Base-by-base conservation (phyloP, 768 basidiomycete species). In the Boletus rubescentipes region DNA sequence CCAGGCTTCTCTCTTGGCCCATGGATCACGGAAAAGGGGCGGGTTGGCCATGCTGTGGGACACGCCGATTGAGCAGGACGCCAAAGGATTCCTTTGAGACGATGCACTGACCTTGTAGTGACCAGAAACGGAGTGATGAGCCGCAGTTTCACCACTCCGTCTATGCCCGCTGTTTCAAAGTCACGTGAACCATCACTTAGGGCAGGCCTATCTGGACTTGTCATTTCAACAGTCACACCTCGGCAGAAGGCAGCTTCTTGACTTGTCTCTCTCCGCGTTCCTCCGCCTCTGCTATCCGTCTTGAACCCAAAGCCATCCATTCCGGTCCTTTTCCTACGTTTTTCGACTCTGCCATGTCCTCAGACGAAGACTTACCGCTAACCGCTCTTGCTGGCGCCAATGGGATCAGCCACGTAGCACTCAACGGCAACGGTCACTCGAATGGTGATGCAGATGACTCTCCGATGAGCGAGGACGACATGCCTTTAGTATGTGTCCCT, bases 1-100 rank as follows among this genome's bases (percentile, higher is more conserved):
- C 93, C 93, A 97, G 36, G 92, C 91, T 62, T 97, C 93, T 57
- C 85, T 77, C 74, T 89, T 93, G 20, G 91, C 91, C 94, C 94
- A 97, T 46, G 93, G 93, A 70, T 97, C 94, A 72, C 92, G 86
- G 67, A 86, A 94, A 49, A 90, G 75, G n/a, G 85, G 87, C 50
- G 76, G 78, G 57, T 80, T 82, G 47, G 82, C 64, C 85, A 89
- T 88, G 62, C 66, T 68, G 59, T 57, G n/a, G 41, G 34, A 46
- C 16, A 43, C 31, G 20, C 43, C 1, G 35, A 20, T 26, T 69
- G 61, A 59, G 60, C 46, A 52, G 47, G 38, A 38, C 54, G 34
- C 37, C 40, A 15, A 18, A 46, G 15, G 6, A 37, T 26, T 0
- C 47, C n/a, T 9, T 9, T 4, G 16, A 53, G 16, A 32, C 2